Conservation (phyloP, 2,329 filamentous ascomycete species). For the Curvularia sp. region DNA sequence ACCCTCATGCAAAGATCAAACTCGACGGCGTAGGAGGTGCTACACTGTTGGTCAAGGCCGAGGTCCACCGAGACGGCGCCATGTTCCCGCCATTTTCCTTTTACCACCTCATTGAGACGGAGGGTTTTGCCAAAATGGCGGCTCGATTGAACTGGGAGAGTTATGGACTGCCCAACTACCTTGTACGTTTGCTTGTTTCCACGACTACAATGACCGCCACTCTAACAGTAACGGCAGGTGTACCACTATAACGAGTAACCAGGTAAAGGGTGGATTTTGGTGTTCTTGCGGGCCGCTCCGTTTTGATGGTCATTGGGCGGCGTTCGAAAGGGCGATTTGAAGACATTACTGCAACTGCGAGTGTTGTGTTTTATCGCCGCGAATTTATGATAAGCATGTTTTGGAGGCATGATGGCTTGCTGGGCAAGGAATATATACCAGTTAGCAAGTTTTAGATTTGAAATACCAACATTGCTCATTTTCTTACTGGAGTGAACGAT, state of each 20-base stretch:
- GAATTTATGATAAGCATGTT: constrained; percentile 21
- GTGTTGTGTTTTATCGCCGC: constrained; percentile 8
- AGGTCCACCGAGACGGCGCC: constrained; percentile 94
- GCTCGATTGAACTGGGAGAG: constrained; percentile 83
- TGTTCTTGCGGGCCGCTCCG: constrained; percentile 11
- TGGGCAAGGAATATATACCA: constrained; percentile 23
- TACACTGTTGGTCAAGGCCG: constrained; percentile 90
- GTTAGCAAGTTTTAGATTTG: constrained; percentile 7
- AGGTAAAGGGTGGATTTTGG: constrained; percentile 2
- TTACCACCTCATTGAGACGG: constrained; percentile 96
- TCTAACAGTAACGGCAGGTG: constrained; percentile 61
- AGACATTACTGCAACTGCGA: constrained; percentile 15
- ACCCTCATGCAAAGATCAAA: constrained; percentile 69
- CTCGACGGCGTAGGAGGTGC: constrained; percentile 95
- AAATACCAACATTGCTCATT: constrained; percentile 6
- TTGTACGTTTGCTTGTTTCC: constrained; percentile 64
- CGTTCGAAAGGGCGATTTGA: constrained; percentile 28
- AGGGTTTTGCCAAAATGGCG: constrained; percentile 98
- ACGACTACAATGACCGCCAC: neutral
- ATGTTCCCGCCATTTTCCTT: constrained; percentile 99
- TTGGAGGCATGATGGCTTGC: constrained; percentile 19
- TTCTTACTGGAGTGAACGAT: neutral
- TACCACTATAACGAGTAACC: constrained; percentile 88
- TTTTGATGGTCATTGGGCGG: constrained; percentile 42
- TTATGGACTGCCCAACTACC: constrained; percentile 94